Evolutionary conservation across 176 grass and related monocot species (phyloP).

Genomic region (Oryza rufipogon): DNA sequence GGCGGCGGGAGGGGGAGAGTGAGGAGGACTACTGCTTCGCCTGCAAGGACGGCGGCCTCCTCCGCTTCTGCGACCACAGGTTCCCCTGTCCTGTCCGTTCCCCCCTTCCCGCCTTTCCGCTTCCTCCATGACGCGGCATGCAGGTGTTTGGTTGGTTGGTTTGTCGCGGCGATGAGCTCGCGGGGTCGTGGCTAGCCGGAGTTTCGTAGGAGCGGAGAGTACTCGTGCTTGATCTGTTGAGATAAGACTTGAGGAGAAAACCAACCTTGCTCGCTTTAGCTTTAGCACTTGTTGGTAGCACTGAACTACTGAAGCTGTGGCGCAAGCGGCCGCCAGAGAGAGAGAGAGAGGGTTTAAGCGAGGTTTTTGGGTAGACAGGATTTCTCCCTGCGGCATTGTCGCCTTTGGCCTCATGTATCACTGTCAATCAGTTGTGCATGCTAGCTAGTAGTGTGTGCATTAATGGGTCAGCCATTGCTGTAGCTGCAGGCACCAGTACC

Average conservation of each 20-base stretch:
- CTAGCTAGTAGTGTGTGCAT: not conserved
- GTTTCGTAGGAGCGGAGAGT: not conserved
- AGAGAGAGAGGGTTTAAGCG: not conserved
- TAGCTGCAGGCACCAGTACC: not conserved
- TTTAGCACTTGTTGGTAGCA: not conserved
- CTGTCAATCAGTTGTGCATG: not conserved
- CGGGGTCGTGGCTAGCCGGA: not conserved
- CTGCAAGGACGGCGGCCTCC: constrained; percentile 59
- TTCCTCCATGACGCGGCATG: not conserved
- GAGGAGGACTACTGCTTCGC: constrained; percentile 50
- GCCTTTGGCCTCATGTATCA: not conserved
- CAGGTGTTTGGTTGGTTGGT: not conserved
- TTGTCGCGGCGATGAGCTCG: not conserved
- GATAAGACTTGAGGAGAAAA: not conserved
- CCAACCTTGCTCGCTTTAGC: too few species aligned
- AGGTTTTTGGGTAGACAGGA: not conserved
- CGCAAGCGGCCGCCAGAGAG: not conserved
- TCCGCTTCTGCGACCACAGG: constrained; percentile 55
- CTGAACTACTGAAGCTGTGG: not conserved
- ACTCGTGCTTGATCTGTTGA: not conserved
- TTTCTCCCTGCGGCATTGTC: not conserved
- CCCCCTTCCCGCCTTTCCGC: too few species aligned
- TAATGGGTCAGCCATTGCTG: not conserved
- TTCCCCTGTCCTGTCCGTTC: not conserved
- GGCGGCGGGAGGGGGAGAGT: not conserved